Evolutionary conservation across 2,329 filamentous ascomycete species (phyloP).

Genomic region (Emergomyces orientalis): DNA sequence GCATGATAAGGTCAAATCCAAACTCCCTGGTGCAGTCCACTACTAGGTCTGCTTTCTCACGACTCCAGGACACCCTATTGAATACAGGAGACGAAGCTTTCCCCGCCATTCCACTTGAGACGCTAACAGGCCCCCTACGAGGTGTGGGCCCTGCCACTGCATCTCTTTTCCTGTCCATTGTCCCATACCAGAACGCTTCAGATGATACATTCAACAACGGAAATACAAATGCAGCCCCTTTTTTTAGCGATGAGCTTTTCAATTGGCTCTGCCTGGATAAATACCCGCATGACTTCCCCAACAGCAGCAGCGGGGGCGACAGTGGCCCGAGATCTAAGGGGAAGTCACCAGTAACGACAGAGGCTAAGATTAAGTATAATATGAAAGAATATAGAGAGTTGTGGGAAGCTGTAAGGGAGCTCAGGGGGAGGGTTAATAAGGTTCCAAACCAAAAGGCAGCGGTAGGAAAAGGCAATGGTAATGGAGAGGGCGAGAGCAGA

Average conservation of each 20-base stretch:
- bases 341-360: slow-evolving; percentile 9
- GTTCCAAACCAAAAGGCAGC: neutral
- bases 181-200: slow-evolving; percentile 1
- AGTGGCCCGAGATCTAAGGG: neutral
- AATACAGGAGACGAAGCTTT: slow-evolving; percentile 17
- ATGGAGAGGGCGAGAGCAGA: slow-evolving; percentile 3
- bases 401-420: slow-evolving; percentile 21
- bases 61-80: slow-evolving; percentile 12
- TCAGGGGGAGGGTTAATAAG: slow-evolving; percentile 21
- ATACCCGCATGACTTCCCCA: slow-evolving; percentile 15
- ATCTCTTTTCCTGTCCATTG: slow-evolving; percentile 34
- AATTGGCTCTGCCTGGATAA: slow-evolving; percentile 29
- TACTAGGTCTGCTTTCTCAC: slow-evolving; percentile 22
- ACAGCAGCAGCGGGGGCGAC: neutral
- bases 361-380: slow-evolving; percentile 34
- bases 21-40: slow-evolving; percentile 21
- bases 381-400: slow-evolving; percentile 30
- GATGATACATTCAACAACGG: slow-evolving; percentile 8
- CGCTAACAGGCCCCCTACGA: slow-evolving; percentile 28
- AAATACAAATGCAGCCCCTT: slow-evolving; percentile 23
- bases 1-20: slow-evolving; percentile 32
- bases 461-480: slow-evolving; percentile 1
- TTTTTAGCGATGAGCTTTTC: slow-evolving; percentile 38
- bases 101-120: slow-evolving; percentile 26
- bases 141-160: slow-evolving; percentile 37